These are phyloP conservation scores for Petunia secreta DNA, from an alignment of 257 asterid species.

Conservation along the genomic window DNA sequence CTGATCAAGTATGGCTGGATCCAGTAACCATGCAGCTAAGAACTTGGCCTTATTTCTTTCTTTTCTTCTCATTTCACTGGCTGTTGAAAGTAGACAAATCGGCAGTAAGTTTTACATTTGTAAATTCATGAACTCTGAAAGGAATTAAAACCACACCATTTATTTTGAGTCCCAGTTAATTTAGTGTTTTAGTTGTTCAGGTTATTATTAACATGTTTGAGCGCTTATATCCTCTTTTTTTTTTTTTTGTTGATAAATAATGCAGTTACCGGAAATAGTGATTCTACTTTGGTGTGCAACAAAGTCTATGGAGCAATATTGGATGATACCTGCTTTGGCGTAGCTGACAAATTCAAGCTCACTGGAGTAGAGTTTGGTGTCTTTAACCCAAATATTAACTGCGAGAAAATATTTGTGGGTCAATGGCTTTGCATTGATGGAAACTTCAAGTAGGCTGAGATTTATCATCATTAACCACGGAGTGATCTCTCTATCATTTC, in stretches of 20 bases:
- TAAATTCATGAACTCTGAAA: neutral
- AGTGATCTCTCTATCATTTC: neutral
- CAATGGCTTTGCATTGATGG: slow-evolving; percentile 43
- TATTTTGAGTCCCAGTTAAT: no score
- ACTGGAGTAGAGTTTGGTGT: neutral
- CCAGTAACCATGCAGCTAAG: neutral
- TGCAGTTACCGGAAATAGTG: neutral
- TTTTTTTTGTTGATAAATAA: neutral
- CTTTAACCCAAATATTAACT: slow-evolving; percentile 42
- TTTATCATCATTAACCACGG: neutral
- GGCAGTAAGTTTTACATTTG: neutral
- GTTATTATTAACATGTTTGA: neutral
- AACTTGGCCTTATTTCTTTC: neutral
- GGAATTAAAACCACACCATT: no score
- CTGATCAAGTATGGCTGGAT: neutral
- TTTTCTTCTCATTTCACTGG: neutral
- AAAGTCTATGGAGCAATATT: neutral
- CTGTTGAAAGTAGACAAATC: neutral
- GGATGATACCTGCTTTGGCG: neutral
- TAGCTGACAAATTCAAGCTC: neutral
- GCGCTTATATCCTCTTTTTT: neutral
- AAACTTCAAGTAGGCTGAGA: neutral
- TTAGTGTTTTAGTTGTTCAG: no score
- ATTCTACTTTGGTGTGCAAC: neutral
- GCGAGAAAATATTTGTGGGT: slow-evolving; percentile 33